These are phyloP conservation scores for Podila minutissima DNA, from an alignment of 192 early-diverging fungal genomes.

Conservation along the genomic window DNA sequence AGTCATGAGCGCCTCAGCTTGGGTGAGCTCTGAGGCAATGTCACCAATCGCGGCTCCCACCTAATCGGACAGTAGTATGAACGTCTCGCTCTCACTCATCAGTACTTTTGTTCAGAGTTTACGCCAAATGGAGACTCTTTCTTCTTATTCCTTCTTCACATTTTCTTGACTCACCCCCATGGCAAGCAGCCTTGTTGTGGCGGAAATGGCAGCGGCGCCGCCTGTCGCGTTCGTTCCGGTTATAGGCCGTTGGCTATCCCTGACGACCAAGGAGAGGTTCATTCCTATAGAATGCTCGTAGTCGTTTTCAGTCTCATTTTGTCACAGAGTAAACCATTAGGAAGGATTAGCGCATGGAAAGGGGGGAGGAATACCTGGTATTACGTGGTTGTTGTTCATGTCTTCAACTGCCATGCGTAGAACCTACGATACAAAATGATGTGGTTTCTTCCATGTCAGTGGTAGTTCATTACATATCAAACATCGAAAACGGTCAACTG, in stretches of 20 bases:
- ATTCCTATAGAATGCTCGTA: conserved; percentile 8
- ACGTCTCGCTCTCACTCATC: background rate
- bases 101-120: background rate
- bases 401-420: conserved; percentile 37
- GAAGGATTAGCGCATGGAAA: background rate
- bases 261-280: conserved; percentile 31
- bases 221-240: conserved; percentile 21
- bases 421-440: conserved; percentile 1
- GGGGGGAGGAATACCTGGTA: conserved; percentile 18
- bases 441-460: background rate
- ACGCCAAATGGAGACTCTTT: background rate
- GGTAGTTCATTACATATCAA: background rate
- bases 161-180: background rate
- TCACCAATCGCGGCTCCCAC: conserved; percentile 32
- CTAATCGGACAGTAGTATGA: background rate
- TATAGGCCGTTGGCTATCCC: conserved; percentile 37
- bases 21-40: conserved; percentile 28
- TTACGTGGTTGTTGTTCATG: conserved; percentile 30
- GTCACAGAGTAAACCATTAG: background rate
- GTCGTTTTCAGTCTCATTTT: no score
- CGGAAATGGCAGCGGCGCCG: conserved; percentile 32
- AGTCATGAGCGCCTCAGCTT: conserved; percentile 33
- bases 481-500: background rate
- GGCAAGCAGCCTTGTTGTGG: conserved; percentile 19
- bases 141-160: no score